These are phyloP conservation scores for Fagopyrum tataricum DNA, from an alignment of 148 eudicot species.

Conservation along the genomic window DNA sequence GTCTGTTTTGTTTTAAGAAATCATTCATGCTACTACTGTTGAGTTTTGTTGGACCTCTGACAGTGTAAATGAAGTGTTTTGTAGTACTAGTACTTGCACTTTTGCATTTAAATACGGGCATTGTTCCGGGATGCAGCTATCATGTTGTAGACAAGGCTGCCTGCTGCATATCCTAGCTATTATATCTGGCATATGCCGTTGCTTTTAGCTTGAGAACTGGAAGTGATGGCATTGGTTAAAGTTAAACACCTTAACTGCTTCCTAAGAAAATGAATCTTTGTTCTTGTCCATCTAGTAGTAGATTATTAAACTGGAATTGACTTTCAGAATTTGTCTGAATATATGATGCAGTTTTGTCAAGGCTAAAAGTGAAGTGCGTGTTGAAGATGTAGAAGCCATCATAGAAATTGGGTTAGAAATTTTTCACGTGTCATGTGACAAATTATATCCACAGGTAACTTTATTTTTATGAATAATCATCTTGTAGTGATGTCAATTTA, in stretches of 20 bases:
- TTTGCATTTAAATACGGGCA: not conserved
- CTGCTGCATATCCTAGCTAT: not conserved
- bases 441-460: conserved; percentile 77
- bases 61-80: not conserved
- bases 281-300: not conserved
- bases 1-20: not conserved
- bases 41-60: not conserved
- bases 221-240: conserved; percentile 4
- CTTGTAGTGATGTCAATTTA: not conserved
- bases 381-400: conserved; percentile 64
- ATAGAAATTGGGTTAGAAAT: conserved; percentile 61
- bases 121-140: not conserved
- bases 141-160: not conserved
- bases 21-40: not conserved
- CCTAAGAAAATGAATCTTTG: not conserved
- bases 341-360: conserved; percentile 57
- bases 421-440: conserved; percentile 49
- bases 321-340: not conserved
- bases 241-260: not conserved
- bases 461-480: conserved; percentile 11
- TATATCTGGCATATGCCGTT: not conserved
- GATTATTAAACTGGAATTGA: not conserved
- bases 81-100: not conserved
- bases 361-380: conserved; percentile 77
- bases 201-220: not conserved